phyloP scores from a whole-genome alignment of 2,329 filamentous ascomycete genomes.

The Trichoderma afroharzianum region DNA sequence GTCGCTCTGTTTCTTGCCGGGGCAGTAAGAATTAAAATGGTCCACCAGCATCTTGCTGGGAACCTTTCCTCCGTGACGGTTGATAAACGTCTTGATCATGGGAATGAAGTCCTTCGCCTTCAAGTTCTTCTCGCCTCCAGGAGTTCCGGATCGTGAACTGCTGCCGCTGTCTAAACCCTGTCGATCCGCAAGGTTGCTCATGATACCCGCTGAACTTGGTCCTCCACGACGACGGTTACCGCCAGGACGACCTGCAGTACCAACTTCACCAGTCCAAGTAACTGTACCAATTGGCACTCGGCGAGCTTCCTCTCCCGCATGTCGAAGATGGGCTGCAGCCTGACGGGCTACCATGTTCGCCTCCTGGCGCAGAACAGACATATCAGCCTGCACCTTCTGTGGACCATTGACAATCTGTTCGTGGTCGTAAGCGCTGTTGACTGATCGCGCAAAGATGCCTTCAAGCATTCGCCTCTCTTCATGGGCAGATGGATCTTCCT shows the following conservation, averaged over 20 bases:
- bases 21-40: constrained; percentile 80
- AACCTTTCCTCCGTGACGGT: constrained; percentile 70
- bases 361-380: constrained; percentile 74
- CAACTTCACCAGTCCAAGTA: constrained; percentile 88
- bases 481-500: constrained; percentile 47
- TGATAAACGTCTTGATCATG: constrained; percentile 76
- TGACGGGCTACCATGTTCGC: constrained; percentile 74
- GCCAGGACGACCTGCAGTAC: constrained; percentile 69
- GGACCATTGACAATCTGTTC: constrained; percentile 83
- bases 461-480: constrained; percentile 79
- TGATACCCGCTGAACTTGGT: constrained; percentile 51
- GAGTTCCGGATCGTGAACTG: constrained; percentile 46
- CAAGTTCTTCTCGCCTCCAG: constrained; percentile 38
- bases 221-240: constrained; percentile 49
- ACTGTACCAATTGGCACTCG: constrained; percentile 76
- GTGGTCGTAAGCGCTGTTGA: constrained; percentile 90
- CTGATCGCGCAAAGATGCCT: constrained; percentile 80
- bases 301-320: constrained; percentile 68
- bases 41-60: constrained; percentile 84
- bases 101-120: constrained; percentile 61
- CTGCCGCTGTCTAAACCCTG: constrained; percentile 48
- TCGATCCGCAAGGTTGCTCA: constrained; percentile 55
- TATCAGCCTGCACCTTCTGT: constrained; percentile 68
- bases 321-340: constrained; percentile 72
- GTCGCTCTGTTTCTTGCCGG: constrained; percentile 59